phyloP scores from a whole-genome alignment of 2,329 filamentous ascomycete genomes.

The Aureobasidium sp. region DNA sequence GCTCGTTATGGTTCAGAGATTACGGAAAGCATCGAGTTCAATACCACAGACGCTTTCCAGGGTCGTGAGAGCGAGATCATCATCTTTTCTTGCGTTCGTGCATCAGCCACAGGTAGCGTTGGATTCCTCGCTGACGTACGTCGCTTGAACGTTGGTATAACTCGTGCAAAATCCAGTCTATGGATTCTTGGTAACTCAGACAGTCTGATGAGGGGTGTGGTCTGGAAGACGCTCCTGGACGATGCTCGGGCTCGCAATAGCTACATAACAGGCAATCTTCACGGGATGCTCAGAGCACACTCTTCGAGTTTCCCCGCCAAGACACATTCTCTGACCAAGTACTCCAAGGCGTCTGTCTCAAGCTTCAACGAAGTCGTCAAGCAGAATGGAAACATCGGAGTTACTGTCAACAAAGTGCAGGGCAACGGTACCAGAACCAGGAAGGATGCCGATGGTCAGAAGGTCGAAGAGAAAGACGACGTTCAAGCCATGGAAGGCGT shows the following conservation, averaged over 20 bases:
- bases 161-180: slow-evolving; percentile 88
- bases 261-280: slow-evolving; percentile 64
- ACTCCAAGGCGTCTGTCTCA: slow-evolving; percentile 12
- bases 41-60: slow-evolving; percentile 97
- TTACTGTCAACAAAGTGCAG: background rate
- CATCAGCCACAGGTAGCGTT: slow-evolving; percentile 84
- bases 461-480: background rate
- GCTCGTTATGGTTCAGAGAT: slow-evolving; percentile 66
- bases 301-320: slow-evolving; percentile 34
- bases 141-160: slow-evolving; percentile 98
- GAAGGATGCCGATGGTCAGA: background rate
- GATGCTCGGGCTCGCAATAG: slow-evolving; percentile 67
- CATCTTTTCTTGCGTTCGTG: slow-evolving; percentile 96
- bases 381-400: background rate
- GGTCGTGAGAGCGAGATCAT: slow-evolving; percentile 96
- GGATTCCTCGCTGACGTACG: slow-evolving; percentile 97
- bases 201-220: slow-evolving; percentile 77
- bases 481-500: slow-evolving; percentile 13
- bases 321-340: slow-evolving; percentile 17
- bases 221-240: slow-evolving; percentile 79
- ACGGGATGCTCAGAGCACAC: slow-evolving; percentile 46
- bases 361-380: background rate
- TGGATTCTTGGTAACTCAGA: slow-evolving; percentile 94
- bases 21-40: slow-evolving; percentile 81
- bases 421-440: background rate